phyloP scores from a whole-genome alignment of 2,329 filamentous ascomycete species.

The Pseudogymnoascus sp. region DNA sequence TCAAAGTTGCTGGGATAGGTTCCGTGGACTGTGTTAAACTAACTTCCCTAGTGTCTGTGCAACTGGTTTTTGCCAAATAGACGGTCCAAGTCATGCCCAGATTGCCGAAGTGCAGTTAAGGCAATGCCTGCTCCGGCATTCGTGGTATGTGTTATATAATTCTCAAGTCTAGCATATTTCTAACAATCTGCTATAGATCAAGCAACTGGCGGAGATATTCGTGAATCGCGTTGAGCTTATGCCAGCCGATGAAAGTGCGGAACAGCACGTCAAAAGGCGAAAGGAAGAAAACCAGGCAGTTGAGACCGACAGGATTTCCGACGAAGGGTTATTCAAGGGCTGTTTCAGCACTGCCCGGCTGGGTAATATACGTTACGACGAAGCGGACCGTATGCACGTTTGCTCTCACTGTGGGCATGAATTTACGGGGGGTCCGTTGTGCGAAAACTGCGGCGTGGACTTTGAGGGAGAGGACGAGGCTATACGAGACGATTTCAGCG shows the following conservation, averaged over 20 bases:
- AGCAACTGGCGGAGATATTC: constrained; percentile 59
- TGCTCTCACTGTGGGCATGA: constrained; percentile 60
- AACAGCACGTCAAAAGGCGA: constrained; percentile 52
- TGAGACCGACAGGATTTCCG: constrained; percentile 50
- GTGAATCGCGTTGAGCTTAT: constrained; percentile 53
- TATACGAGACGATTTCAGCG: constrained; percentile 39
- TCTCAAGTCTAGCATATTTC: background rate
- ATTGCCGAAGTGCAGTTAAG: constrained; percentile 56
- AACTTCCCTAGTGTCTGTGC: constrained; percentile 30
- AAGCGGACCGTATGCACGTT: constrained; percentile 53
- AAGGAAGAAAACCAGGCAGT: constrained; percentile 54
- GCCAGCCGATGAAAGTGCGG: constrained; percentile 55
- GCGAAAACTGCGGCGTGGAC: constrained; percentile 49
- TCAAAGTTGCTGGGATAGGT: background rate
- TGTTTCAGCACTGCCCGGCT: constrained; percentile 27
- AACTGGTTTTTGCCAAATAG: constrained; percentile 37
- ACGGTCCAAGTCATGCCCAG: constrained; percentile 60
- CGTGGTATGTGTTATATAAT: constrained; percentile 39
- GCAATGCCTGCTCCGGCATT: constrained; percentile 59
- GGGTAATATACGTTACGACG: constrained; percentile 39
- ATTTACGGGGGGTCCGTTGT: constrained; percentile 51
- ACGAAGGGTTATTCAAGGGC: constrained; percentile 58
- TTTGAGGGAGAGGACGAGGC: constrained; percentile 37
- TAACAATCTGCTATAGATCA: constrained; percentile 41
- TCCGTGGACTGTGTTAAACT: constrained; percentile 14